Evolutionary conservation across 2,329 filamentous ascomycete genomes (phyloP), one percentile per base, ranked within the genome.

Genomic region (Trichoderma semiorbis): DNA sequence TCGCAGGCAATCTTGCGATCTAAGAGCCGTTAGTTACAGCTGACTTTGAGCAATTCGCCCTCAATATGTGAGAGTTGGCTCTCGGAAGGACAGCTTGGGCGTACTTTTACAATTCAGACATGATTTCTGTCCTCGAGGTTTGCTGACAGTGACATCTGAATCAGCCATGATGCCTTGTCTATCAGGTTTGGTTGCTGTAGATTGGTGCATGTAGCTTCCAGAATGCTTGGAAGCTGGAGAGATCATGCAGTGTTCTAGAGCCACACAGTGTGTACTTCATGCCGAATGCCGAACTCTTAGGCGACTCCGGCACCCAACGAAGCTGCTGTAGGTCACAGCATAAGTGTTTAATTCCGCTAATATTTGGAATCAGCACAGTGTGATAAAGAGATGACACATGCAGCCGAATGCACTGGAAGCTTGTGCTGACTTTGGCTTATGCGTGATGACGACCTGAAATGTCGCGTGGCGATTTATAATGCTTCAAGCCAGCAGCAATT

Each of bases 1-100:
- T 72, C 70, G 21, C 70, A 72, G 10, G 70, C 70, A 43, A 72
- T 72, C 32, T 72, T 72, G 24, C 70, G 64, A 34, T 63, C 70
- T 72, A 6, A 11, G 6, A 50, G 34, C 16, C 24, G 43, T 69
- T 55, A 69, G 68, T 63, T 21, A 12, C 11, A 24, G 12, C 57
- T 8, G 6, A 21, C 26, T 5, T 57, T 26, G 24, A 43, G n/a
- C 47, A 14, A 16, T 57, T 43, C 24, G 47, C 8, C 11, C n/a
- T 10, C 14, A 6, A 7, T 11, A 60, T 39, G 4, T n/a, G 14
- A 24, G 21, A n/a, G 14, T 5, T 24, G 30, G 3, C 1, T 14
- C 11, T n/a, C 16, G 4, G 5, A 34, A 14, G 43, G 7, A 18
- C 58, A 2, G 34, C 34, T 8, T 66, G 63, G n/a, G 24, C 65